Evolutionary conservation across 306 rosid species (phyloP).

Genomic region (Vicia faba): DNA sequence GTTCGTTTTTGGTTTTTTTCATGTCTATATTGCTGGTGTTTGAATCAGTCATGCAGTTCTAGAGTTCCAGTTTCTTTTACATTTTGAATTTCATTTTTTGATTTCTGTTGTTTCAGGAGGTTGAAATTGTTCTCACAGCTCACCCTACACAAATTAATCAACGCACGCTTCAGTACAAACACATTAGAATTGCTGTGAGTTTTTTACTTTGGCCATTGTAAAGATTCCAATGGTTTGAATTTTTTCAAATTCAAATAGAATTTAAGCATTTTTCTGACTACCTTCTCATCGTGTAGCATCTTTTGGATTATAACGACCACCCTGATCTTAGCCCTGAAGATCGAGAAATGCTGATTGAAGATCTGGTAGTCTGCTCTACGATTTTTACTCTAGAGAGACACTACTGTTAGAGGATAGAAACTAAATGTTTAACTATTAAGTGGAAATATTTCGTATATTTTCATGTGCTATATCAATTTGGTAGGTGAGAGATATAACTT

Average conservation of each 20-base stretch:
- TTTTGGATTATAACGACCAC: conserved; percentile 79
- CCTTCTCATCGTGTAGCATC: conserved; percentile 61
- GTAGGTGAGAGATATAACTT: conserved; percentile 92
- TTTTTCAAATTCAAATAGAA: conserved; percentile 30
- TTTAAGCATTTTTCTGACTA: conserved; percentile 32
- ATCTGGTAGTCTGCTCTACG: conserved; percentile 67
- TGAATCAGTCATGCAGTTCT: conserved; percentile 8
- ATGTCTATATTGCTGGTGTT: conserved; percentile 23
- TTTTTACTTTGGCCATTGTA: conserved; percentile 1
- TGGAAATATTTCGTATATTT: conserved; percentile 21
- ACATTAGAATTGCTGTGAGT: conserved; percentile 81
- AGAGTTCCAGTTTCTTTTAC: conserved; percentile 17
- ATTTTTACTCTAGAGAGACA: too few relatives aligned
- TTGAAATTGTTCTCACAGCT: conserved; percentile 97
- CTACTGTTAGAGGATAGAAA: conserved; percentile 24
- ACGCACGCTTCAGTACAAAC: conserved; percentile 87
- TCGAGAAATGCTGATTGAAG: conserved; percentile 85
- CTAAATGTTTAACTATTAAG: conserved; percentile 28
- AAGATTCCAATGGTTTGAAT: not conserved
- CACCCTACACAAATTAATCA: conserved; percentile 98
- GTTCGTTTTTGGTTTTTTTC: conserved; percentile 39
- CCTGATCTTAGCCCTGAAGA: conserved; percentile 84
- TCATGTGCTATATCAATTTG: conserved; percentile 37
- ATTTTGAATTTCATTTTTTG: conserved; percentile 9
- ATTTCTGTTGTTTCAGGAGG: conserved; percentile 57